Percentiles rank a stretch among this genome's conserved stretches.
phyloP scores from a whole-genome alignment of 768 basidiomycete species.

The Phaffia australis region DNA sequence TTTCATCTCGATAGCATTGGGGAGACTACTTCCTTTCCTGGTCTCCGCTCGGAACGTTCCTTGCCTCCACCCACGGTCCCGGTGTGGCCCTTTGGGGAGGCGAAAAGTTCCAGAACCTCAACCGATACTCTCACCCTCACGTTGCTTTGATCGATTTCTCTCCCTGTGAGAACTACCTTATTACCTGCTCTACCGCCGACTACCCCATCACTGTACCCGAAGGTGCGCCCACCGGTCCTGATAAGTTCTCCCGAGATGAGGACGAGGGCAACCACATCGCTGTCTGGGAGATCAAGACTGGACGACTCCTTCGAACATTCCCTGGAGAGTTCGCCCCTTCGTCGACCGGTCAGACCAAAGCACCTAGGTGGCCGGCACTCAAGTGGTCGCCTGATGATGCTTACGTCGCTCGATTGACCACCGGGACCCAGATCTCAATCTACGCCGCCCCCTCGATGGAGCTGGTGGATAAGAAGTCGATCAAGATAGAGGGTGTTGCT shows the following conservation, averaged over 20 bases:
- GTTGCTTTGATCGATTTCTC: slow-evolving; percentile 96
- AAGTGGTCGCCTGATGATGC: slow-evolving; percentile 98
- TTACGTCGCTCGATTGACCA: slow-evolving; percentile 77
- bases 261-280: slow-evolving; percentile 95
- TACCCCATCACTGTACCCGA: slow-evolving; percentile 70
- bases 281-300: slow-evolving; percentile 96
- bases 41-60: slow-evolving; percentile 92
- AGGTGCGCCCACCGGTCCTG: slow-evolving; percentile 57
- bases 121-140: slow-evolving; percentile 87
- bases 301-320: slow-evolving; percentile 84
- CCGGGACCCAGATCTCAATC: slow-evolving; percentile 87
- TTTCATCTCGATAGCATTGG: slow-evolving; percentile 56
- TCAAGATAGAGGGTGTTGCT: slow-evolving; percentile 93
- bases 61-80: slow-evolving; percentile 85
- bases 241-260: slow-evolving; percentile 51
- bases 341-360: slow-evolving; percentile 20
- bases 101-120: slow-evolving; percentile 71
- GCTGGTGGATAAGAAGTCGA: slow-evolving; percentile 85
- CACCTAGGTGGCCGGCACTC: slow-evolving; percentile 65
- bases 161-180: slow-evolving; percentile 87
- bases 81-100: slow-evolving; percentile 96
- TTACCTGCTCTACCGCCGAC: slow-evolving; percentile 87
- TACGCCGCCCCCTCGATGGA: slow-evolving; percentile 92
- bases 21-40: slow-evolving; percentile 92
- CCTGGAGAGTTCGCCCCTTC: slow-evolving; percentile 48